phyloP scores from a whole-genome alignment of 2,329 filamentous ascomycete species.

The Curvularia hawaiiensis region DNA sequence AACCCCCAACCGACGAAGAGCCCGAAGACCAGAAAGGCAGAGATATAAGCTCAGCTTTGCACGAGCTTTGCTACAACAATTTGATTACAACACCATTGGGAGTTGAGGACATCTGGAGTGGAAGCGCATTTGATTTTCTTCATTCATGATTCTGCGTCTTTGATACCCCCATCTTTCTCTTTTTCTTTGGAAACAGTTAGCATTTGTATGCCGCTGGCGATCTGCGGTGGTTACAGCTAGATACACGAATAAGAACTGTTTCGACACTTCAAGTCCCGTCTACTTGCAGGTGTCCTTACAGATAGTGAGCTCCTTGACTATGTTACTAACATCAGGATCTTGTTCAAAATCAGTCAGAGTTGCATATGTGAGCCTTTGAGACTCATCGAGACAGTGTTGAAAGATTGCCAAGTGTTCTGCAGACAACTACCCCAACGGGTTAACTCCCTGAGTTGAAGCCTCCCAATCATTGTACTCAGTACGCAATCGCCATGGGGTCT shows the following conservation, averaged over 20 bases:
- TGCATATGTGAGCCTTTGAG: not conserved
- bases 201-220: not conserved
- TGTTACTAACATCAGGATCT: not conserved
- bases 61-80: not conserved
- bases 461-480: not conserved
- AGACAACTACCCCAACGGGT: not conserved
- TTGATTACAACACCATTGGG: not conserved
- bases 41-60: not conserved
- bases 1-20: constrained; percentile 6
- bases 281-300: not conserved
- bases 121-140: not conserved
- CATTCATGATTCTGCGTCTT: constrained; percentile 3
- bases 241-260: not conserved
- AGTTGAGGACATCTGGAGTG: not conserved
- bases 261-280: not conserved
- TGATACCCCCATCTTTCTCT: constrained; percentile 7
- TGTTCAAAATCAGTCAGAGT: not conserved
- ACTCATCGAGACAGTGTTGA: not conserved
- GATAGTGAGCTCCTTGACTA: not conserved
- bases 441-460: not conserved
- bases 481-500: not conserved
- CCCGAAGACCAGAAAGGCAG: constrained; percentile 3
- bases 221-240: not conserved
- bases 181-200: not conserved
- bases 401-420: not conserved